phyloP scores from a whole-genome alignment of 495 filamentous ascomycete species.

The Halenospora varia region DNA sequence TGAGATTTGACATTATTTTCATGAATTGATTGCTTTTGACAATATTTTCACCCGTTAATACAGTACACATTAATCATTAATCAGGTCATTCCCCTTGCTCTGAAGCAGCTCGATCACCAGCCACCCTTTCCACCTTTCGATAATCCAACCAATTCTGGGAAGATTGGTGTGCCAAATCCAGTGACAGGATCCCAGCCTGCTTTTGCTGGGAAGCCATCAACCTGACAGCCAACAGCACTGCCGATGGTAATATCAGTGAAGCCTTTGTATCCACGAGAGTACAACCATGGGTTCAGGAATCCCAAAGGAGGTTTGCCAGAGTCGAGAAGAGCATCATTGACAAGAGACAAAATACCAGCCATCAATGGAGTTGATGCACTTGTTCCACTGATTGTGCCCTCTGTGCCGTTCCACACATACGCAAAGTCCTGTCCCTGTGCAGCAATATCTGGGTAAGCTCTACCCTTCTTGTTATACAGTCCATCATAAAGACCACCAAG shows the following conservation, averaged over 20 bases:
- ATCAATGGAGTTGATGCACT: constrained; percentile 32
- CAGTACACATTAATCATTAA: too few species aligned
- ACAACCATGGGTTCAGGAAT: constrained; percentile 58
- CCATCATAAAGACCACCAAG: constrained; percentile 13
- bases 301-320: constrained; percentile 54
- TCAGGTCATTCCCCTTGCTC: too few species aligned
- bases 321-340: constrained; percentile 57
- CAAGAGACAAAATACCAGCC: constrained; percentile 48
- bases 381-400: constrained; percentile 43
- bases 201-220: constrained; percentile 46
- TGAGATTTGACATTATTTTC: too few species aligned
- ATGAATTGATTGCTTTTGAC: too few species aligned
- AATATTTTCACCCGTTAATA: too few species aligned
- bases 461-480: constrained; percentile 38
- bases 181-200: constrained; percentile 64
- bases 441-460: constrained; percentile 71
- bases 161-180: constrained; percentile 53
- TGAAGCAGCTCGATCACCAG: too few species aligned
- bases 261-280: constrained; percentile 49
- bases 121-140: not conserved
- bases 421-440: constrained; percentile 54
- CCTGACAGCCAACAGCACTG: constrained; percentile 52
- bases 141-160: not conserved
- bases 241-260: constrained; percentile 61
- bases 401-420: constrained; percentile 39